phyloP scores from a whole-genome alignment of 2,329 filamentous ascomycete species.

The Talaromyces islandicus region DNA sequence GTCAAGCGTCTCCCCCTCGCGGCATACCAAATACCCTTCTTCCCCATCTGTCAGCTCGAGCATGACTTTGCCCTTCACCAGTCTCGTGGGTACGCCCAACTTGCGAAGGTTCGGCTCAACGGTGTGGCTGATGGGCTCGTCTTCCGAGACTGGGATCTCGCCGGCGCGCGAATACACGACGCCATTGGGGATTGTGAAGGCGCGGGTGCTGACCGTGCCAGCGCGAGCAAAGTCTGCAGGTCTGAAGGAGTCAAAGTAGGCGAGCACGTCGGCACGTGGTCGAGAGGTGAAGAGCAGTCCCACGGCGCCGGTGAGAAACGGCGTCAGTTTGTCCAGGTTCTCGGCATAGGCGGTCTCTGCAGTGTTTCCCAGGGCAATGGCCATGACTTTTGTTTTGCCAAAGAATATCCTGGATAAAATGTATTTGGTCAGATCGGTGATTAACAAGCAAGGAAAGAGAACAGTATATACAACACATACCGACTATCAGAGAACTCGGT shows the following conservation, averaged over 20 bases:
- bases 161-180: conserved; percentile 72
- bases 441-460: conserved; percentile 17
- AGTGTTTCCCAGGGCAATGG: conserved; percentile 78
- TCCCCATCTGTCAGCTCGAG: conserved; percentile 49
- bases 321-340: conserved; percentile 64
- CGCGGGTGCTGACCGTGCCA: conserved; percentile 66
- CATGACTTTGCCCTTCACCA: conserved; percentile 82
- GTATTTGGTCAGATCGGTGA: background rate
- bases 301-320: conserved; percentile 72
- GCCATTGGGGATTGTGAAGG: conserved; percentile 77
- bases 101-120: conserved; percentile 86
- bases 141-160: conserved; percentile 71
- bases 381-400: conserved; percentile 99
- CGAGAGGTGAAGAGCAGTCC: conserved; percentile 88
- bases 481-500: conserved; percentile 77
- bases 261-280: conserved; percentile 57
- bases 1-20: conserved; percentile 77
- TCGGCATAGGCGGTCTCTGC: conserved; percentile 74
- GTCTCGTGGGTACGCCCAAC: conserved; percentile 80
- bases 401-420: conserved; percentile 71
- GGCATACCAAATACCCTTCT: conserved; percentile 69
- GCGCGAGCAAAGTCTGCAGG: conserved; percentile 89
- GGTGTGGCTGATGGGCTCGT: conserved; percentile 79
- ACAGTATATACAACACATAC: conserved; percentile 36
- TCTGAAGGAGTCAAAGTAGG: conserved; percentile 66